phyloP scores from a whole-genome alignment of 768 basidiomycete species.

The Gymnopilus dilepis region DNA sequence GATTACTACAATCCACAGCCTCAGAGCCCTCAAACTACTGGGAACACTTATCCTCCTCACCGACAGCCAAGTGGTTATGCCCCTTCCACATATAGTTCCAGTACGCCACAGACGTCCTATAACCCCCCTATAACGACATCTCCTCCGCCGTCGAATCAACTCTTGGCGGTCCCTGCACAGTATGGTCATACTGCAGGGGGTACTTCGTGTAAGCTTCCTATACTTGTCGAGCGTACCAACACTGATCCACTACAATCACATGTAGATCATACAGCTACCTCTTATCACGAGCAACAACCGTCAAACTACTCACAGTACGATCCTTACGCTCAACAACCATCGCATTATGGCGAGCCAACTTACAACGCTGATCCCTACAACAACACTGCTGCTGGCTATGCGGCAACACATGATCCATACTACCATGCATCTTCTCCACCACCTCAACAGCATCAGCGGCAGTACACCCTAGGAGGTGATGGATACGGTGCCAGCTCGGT shows the following conservation, averaged over 20 bases:
- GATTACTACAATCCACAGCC: slow-evolving; percentile 58
- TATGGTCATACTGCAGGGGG: slow-evolving; percentile 63
- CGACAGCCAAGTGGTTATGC: slow-evolving; percentile 44
- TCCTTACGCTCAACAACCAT: slow-evolving; percentile 41
- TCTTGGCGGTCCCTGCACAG: slow-evolving; percentile 37
- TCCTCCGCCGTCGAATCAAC: slow-evolving; percentile 40
- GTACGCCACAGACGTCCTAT: slow-evolving; percentile 28
- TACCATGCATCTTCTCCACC: slow-evolving; percentile 30
- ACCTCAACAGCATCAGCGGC: slow-evolving; percentile 46
- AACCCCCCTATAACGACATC: slow-evolving; percentile 32
- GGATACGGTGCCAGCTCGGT: slow-evolving; percentile 56
- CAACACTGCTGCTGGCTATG: slow-evolving; percentile 24
- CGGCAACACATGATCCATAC: slow-evolving; percentile 31
- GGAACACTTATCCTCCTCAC: slow-evolving; percentile 44
- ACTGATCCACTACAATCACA: no score
- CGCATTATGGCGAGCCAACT: slow-evolving; percentile 32
- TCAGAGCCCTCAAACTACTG: slow-evolving; percentile 36
- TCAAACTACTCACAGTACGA: slow-evolving; percentile 57
- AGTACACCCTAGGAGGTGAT: slow-evolving; percentile 61
- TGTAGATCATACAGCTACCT: slow-evolving; percentile 59
- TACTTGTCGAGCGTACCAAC: slow-evolving; percentile 27
- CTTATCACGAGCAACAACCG: slow-evolving; percentile 52
- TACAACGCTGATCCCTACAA: slow-evolving; percentile 47
- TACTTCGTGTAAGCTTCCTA: slow-evolving; percentile 53
- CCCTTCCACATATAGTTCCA: slow-evolving; percentile 36